Base-by-base conservation (phyloP, 106 monocot species). In the Chionographis japonica region DNA sequence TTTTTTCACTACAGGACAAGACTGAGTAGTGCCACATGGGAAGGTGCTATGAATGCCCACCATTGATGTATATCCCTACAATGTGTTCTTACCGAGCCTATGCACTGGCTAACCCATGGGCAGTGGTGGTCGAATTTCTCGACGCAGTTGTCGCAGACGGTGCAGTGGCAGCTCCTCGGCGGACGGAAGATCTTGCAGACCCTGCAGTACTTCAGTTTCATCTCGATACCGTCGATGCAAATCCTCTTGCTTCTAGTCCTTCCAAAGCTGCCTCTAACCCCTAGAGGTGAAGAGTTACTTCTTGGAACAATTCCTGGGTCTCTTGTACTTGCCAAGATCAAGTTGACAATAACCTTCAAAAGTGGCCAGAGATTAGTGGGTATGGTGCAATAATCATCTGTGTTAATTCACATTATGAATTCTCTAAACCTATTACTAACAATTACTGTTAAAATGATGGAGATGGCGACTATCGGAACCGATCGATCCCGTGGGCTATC, bases 51-150 rank as follows among this genome's bases (percentile, higher is more conserved):
- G 27, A 27, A 27, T 27, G 27, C 27, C 27, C 27, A 27, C 27
- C 27, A 27, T 27, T 27, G 27, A 27, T 27, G 27, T 27, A 27
- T 27, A 27, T 27, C 27, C 27, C 27, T 27, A 27, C 27, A 27
- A 27, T 27, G 27, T 27, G 27, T 61, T 56, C 52, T 68, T 75
- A 88, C 88, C 74, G 75, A 60, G 59, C 89, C 85, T 13, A 89
- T 67, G 69, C 89, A 89, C 53, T 85, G 85, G 57, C 85, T 58
- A 2, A 85, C 68, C 85, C 85, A 85, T 11, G 85, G 81, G 74
- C 89, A 85, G 53, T 85, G 89, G 46, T 89, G 89, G 54, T 89
- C 89, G 49, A 89, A 89, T 42, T 74, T 82, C 65, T 89, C 85
- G 0, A 89, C 85, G 20, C 89, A 83, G 36, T 88, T 88, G 72